A percentile compares a stretch with the other conserved stretches of the same genome.
phyloP scores from a whole-genome alignment of 768 basidiomycete genomes.

The Serendipita vermifera region DNA sequence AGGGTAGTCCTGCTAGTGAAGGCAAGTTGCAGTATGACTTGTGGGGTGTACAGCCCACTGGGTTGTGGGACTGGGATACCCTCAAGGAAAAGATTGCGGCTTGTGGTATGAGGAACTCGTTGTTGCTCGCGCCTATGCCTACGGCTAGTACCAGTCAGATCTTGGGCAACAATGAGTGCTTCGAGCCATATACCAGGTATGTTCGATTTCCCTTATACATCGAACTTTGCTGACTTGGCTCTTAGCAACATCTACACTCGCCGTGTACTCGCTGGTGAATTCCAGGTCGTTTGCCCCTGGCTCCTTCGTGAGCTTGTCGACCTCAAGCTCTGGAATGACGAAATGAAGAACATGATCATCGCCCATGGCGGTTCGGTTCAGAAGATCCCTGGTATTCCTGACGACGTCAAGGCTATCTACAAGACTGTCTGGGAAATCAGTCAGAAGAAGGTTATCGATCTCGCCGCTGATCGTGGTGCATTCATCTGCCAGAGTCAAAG shows the following conservation, averaged over 20 bases:
- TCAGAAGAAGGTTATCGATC: slow-evolving; percentile 96
- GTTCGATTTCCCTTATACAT: slow-evolving; percentile 14
- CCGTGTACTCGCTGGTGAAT: slow-evolving; percentile 97
- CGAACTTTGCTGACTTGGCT: background rate
- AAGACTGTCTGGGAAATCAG: slow-evolving; percentile 99
- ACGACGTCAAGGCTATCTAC: slow-evolving; percentile 92
- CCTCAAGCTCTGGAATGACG: slow-evolving; percentile 88
- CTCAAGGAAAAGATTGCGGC: slow-evolving; percentile 77
- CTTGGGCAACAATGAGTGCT: slow-evolving; percentile 95
- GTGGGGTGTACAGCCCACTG: slow-evolving; percentile 83
- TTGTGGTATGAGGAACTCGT: slow-evolving; percentile 77
- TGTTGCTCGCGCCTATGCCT: slow-evolving; percentile 94
- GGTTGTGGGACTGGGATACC: slow-evolving; percentile 86
- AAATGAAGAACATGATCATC: slow-evolving; percentile 99
- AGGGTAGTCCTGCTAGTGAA: slow-evolving; percentile 77
- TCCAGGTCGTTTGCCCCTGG: slow-evolving; percentile 99
- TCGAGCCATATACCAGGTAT: slow-evolving; percentile 93
- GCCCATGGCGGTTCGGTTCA: slow-evolving; percentile 86
- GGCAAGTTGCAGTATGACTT: slow-evolving; percentile 90
- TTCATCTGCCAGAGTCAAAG: slow-evolving; percentile 96
- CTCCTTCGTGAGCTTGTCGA: slow-evolving; percentile 95
- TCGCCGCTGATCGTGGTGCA: slow-evolving; percentile 96
- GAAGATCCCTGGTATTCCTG: slow-evolving; percentile 77
- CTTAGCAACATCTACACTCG: slow-evolving; percentile 96
- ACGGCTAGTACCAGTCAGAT: slow-evolving; percentile 98